Conservation (phyloP, 73 alveolate genomes). For the Stentor roeselii region DNA sequence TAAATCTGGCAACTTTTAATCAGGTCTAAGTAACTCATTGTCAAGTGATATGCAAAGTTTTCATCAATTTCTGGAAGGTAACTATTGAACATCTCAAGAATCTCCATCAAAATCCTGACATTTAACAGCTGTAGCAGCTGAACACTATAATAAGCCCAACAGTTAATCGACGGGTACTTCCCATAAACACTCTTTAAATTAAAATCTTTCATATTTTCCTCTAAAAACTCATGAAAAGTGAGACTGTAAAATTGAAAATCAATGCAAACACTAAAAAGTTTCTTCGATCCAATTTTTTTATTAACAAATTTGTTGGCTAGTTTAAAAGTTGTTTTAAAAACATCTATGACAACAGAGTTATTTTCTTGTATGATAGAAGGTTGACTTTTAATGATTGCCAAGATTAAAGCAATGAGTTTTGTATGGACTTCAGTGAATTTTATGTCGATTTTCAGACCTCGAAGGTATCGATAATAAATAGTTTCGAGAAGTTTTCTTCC, state of each 20-base stretch:
- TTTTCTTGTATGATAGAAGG: neutral
- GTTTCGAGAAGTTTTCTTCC: neutral
- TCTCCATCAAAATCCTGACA: neutral
- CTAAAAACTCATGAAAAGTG: neutral
- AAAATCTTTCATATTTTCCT: neutral
- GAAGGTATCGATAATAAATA: neutral
- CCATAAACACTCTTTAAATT: neutral
- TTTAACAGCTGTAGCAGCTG: neutral
- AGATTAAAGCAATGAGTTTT: neutral
- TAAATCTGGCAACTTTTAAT: neutral
- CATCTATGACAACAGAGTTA: neutral
- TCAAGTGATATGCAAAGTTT: too few relatives aligned
- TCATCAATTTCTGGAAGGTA: neutral
- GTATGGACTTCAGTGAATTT: neutral
- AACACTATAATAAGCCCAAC: neutral
- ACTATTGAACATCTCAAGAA: neutral
- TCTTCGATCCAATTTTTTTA: too few relatives aligned
- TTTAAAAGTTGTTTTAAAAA: neutral
- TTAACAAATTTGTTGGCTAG: neutral
- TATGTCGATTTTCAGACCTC: neutral
- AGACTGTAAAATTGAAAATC: neutral
- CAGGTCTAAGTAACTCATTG: neutral
- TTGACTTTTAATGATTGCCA: neutral
- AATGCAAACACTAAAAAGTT: neutral
- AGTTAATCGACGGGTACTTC: neutral